phyloP scores from a whole-genome alignment of 139 green algal genomes.

The Picochlorum sp. region DNA sequence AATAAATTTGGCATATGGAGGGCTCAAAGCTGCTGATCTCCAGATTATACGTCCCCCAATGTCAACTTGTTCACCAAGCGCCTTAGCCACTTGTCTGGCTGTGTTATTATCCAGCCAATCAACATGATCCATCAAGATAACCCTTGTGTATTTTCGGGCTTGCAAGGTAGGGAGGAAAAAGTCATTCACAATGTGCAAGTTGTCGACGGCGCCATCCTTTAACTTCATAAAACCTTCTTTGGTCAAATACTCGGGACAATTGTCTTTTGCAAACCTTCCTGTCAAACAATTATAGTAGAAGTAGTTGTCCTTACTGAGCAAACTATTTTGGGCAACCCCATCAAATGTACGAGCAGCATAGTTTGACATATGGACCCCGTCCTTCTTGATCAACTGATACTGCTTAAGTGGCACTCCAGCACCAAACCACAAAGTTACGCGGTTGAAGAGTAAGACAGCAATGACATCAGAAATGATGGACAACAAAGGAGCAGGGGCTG shows the following conservation, averaged over 20 bases:
- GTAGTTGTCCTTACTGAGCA: constrained; percentile 80
- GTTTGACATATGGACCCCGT: constrained; percentile 70
- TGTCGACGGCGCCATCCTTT: constrained; percentile 55
- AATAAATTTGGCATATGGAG: constrained; percentile 78
- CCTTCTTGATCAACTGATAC: constrained; percentile 81
- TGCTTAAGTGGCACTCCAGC: constrained; percentile 89
- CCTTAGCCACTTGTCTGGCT: constrained; percentile 45
- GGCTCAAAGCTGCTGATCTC: constrained; percentile 70
- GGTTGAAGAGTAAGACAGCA: constrained; percentile 54
- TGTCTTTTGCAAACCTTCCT: constrained; percentile 70
- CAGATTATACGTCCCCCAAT: constrained; percentile 90
- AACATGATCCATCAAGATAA: constrained; percentile 98
- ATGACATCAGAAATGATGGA: constrained; percentile 47
- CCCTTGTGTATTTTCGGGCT: constrained; percentile 85
- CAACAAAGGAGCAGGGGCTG: constrained; percentile 49
- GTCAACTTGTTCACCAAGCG: constrained; percentile 57
- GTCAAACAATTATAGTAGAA: constrained; percentile 97
- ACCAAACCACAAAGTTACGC: constrained; percentile 79
- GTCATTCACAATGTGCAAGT: constrained; percentile 64
- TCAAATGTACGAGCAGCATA: constrained; percentile 85
- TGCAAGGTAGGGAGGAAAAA: constrained; percentile 82
- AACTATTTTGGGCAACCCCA: constrained; percentile 48
- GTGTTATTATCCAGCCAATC: constrained; percentile 75
- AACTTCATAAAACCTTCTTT: constrained; percentile 64
- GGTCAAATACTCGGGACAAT: constrained; percentile 88